phyloP scores from a whole-genome alignment of 495 filamentous ascomycete species.

The Eremomyces bilateralis region DNA sequence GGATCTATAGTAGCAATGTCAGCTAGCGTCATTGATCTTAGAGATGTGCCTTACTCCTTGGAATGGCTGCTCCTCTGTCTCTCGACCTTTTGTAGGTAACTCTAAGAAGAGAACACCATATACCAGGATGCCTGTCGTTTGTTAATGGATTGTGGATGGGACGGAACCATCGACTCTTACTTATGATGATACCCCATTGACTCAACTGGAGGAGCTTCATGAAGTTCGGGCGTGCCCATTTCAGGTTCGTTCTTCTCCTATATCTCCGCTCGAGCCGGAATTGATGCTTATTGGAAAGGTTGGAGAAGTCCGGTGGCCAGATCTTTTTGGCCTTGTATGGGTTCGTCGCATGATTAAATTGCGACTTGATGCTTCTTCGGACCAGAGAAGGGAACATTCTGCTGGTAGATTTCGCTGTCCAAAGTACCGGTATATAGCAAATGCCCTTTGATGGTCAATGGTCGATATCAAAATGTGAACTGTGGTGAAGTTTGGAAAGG shows the following conservation, averaged over 20 bases:
- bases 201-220: constrained; percentile 45
- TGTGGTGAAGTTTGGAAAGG: too few relatives aligned
- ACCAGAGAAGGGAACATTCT: background rate
- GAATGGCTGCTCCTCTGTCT: constrained; percentile 36
- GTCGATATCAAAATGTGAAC: too few relatives aligned
- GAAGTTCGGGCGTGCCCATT: constrained; percentile 53
- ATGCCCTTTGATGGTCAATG: too few relatives aligned
- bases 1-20: constrained; percentile 1
- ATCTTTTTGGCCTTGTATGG: constrained; percentile 58
- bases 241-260: constrained; percentile 32
- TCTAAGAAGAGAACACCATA: constrained; percentile 66
- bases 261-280: constrained; percentile 54
- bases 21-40: background rate
- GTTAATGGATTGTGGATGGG: background rate
- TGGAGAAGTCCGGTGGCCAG: constrained; percentile 85
- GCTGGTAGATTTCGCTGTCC: too few relatives aligned
- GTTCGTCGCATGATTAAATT: constrained; percentile 21
- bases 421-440: too few relatives aligned
- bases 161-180: constrained; percentile 25
- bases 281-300: constrained; percentile 60
- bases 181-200: constrained; percentile 42
- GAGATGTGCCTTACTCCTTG: constrained; percentile 25
- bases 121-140: constrained; percentile 34
- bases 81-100: constrained; percentile 27
- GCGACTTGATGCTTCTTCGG: background rate